Base-by-base conservation (phyloP, 2,329 filamentous ascomycete genomes). In the Talaromyces islandicus region DNA sequence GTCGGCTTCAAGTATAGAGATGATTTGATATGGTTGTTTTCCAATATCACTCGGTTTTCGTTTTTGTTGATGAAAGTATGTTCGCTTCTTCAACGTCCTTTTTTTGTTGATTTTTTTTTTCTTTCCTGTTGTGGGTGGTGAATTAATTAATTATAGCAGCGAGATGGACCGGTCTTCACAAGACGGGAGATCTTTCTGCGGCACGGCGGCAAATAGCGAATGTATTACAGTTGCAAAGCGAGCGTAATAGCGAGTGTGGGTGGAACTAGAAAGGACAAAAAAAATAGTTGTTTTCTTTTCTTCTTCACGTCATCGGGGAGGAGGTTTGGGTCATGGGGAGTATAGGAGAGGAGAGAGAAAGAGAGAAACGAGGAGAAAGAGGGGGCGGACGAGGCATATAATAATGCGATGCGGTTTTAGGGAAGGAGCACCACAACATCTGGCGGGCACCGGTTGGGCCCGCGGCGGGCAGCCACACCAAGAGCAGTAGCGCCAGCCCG, bases 221-320 rank as follows among this genome's bases (percentile, higher is more conserved):
- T 61, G 59, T 61, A 58, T 54, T 57, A 56, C 54, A 60, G 57
- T 61, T 54, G 59, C 59, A 58, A 62, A 62, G 60, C 60, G 60
- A 62, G 60, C 60, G 60, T 62, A 54, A 56, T 56, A 62, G 60
- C 60, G 60, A 62, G 58, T 58, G 60, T 62, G 60, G 60, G 57
- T 55, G 38, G 46, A 46, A 53, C 29, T 43, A 60, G 53, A 56
- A 62, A 53, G 53, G 56, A 62, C 54, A 51, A 59, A 54, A 43
- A 32, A 52, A 38, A 38, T 54, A 9, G 29, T n/a, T 56, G 46
- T 48, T 46, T 53, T 54, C 25, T 53, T 59, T 61, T 59, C 57
- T 53, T 62, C 54, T 59, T 62, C 56, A 62, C 53, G 60, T 62
- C 60, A 62, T 62, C 56, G 55, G 52, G 43, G 46, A 46, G 43